These are phyloP conservation scores for Colletotrichum sp. DNA, from an alignment of 2,329 filamentous ascomycete genomes.

Conservation along the genomic window DNA sequence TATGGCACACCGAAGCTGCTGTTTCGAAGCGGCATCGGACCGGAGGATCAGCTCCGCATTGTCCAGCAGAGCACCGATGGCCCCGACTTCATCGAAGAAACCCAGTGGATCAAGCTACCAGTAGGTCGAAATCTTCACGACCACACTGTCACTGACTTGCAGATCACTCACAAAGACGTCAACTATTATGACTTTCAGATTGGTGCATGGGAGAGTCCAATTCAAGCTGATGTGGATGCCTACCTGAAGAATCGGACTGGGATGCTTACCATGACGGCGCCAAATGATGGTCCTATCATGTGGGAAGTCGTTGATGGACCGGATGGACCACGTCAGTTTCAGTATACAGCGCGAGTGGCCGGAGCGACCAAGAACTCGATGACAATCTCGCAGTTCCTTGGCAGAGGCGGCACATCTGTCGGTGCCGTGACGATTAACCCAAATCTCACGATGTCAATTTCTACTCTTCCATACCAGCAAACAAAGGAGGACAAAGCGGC, in stretches of 20 bases:
- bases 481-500: background rate
- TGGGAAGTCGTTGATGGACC: background rate
- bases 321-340: background rate
- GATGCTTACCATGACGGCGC: background rate
- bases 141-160: background rate
- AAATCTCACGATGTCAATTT: background rate
- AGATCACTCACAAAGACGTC: background rate
- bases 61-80: background rate
- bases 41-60: background rate
- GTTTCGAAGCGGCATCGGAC: background rate
- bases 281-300: background rate
- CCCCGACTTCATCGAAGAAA: background rate
- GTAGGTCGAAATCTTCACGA: background rate
- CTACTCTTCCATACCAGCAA: background rate
- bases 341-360: background rate
- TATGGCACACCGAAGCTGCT: background rate
- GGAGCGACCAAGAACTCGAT: background rate
- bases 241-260: background rate
- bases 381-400: background rate
- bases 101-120: background rate
- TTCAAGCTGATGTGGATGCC: background rate
- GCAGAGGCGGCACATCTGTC: background rate
- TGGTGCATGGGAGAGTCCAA: background rate
- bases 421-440: background rate
- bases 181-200: background rate